phyloP scores from a whole-genome alignment of 345 rosid species.

The Brassica nigra region DNA sequence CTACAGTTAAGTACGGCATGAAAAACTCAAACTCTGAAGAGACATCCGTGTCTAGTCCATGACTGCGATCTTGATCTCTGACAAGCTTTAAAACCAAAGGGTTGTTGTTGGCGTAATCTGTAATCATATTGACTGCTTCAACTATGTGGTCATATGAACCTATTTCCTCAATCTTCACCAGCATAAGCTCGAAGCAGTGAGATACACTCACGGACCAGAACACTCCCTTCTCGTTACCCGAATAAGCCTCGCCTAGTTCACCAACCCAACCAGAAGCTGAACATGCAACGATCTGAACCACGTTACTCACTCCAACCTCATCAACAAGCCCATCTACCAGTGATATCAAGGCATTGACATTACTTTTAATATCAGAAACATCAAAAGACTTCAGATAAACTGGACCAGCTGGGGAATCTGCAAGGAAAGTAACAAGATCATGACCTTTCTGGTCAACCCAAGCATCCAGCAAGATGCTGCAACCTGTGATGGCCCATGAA shows the following conservation, averaged over 20 bases:
- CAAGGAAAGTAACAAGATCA: slow-evolving; percentile 54
- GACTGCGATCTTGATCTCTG: slow-evolving; percentile 31
- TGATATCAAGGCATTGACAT: slow-evolving; percentile 37
- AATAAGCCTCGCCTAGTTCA: slow-evolving; percentile 45
- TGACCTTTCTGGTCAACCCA: slow-evolving; percentile 57
- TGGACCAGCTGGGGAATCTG: slow-evolving; percentile 56
- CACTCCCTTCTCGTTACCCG: slow-evolving; percentile 31
- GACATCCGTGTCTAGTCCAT: slow-evolving; percentile 35
- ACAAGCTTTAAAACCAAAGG: slow-evolving; percentile 35
- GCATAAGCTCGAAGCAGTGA: slow-evolving; percentile 62
- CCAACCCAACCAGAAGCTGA: slow-evolving; percentile 61
- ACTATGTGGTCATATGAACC: slow-evolving; percentile 32
- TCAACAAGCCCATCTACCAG: slow-evolving; percentile 47
- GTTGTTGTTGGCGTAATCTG: slow-evolving; percentile 37
- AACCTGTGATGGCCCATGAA: slow-evolving; percentile 62
- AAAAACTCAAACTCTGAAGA: slow-evolving; percentile 44
- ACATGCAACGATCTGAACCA: slow-evolving; percentile 54
- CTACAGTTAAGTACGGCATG: slow-evolving; percentile 48
- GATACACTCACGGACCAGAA: slow-evolving; percentile 67
- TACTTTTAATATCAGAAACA: slow-evolving; percentile 36
- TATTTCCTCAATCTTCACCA: slow-evolving; percentile 43
- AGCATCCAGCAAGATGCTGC: slow-evolving; percentile 68
- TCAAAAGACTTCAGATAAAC: slow-evolving; percentile 54
- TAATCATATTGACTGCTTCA: slow-evolving; percentile 24
- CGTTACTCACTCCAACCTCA: slow-evolving; percentile 55